Conservation (phyloP, 306 rosid genomes). For the Neltuma alba region DNA sequence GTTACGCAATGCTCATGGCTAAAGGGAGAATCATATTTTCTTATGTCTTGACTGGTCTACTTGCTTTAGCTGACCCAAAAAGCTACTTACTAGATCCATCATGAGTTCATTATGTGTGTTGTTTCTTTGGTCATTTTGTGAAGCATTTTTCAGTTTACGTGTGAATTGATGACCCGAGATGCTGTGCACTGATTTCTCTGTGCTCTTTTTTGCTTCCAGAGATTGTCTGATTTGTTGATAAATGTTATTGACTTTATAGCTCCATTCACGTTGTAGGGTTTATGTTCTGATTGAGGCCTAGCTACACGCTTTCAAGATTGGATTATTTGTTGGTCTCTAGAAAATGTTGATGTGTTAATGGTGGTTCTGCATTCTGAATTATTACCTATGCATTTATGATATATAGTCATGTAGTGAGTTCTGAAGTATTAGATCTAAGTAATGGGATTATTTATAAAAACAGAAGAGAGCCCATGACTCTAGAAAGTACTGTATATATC, state of each 20-base stretch:
- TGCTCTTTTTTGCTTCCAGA: not conserved
- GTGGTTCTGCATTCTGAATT: not conserved
- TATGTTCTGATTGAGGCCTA: not conserved
- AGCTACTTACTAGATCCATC: too few species aligned
- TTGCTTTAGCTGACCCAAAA: too few species aligned
- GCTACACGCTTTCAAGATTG: not conserved
- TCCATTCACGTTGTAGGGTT: not conserved
- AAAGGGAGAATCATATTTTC: not conserved
- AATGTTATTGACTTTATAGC: not conserved
- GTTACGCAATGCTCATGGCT: not conserved
- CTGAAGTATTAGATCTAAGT: not conserved
- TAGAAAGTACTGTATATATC: too few species aligned
- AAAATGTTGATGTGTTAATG: not conserved
- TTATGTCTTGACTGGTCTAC: not conserved
- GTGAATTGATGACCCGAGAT: too few species aligned
- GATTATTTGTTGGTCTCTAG: too few species aligned
- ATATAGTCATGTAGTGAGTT: constrained; percentile 7
- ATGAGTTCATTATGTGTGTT: too few species aligned
- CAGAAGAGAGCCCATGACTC: not conserved
- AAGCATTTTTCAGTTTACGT: too few species aligned
- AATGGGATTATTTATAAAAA: not conserved
- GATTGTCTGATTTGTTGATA: not conserved
- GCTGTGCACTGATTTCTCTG: not conserved
- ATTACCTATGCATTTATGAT: not conserved
- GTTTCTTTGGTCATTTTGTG: too few species aligned